Conservation (phyloP, 768 basidiomycete species). For the Hirschioporus abietinus region DNA sequence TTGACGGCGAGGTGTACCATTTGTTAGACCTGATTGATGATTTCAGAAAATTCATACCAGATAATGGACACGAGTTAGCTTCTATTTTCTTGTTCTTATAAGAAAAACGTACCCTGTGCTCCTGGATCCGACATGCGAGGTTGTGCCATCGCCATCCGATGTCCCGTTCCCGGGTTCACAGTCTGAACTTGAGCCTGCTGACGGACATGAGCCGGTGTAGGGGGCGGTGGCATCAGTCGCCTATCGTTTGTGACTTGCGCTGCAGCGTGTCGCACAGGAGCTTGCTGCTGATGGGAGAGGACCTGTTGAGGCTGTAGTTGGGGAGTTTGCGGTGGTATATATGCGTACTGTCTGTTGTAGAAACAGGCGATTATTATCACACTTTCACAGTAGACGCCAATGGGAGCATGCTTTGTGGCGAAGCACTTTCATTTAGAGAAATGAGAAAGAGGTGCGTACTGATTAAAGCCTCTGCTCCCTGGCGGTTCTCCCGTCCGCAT, state of each 20-base stretch:
- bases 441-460: constrained; percentile 30
- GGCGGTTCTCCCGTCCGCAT: constrained; percentile 30
- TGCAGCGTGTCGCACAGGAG: constrained; percentile 26
- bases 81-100: neutral
- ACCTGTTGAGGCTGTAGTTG: constrained; percentile 32
- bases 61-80: neutral
- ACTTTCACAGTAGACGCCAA: neutral
- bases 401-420: neutral
- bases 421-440: constrained; percentile 18
- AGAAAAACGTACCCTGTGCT: neutral
- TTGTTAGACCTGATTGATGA: neutral
- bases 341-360: constrained; percentile 59
- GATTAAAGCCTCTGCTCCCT: constrained; percentile 42
- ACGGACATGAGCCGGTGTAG: constrained; percentile 3
- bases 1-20: neutral
- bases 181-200: neutral
- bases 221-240: constrained; percentile 1
- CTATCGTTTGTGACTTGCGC: neutral
- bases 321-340: constrained; percentile 42
- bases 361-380: neutral
- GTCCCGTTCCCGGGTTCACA: neutral
- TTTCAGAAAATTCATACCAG: neutral
- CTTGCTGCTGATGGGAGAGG: constrained; percentile 38
- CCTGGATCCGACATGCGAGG: neutral
- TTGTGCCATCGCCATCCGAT: neutral